Percentiles rank a stretch among this genome's conserved stretches.
Evolutionary conservation across 2,329 filamentous ascomycete species (phyloP).

Genomic region (Shiraia sp.): DNA sequence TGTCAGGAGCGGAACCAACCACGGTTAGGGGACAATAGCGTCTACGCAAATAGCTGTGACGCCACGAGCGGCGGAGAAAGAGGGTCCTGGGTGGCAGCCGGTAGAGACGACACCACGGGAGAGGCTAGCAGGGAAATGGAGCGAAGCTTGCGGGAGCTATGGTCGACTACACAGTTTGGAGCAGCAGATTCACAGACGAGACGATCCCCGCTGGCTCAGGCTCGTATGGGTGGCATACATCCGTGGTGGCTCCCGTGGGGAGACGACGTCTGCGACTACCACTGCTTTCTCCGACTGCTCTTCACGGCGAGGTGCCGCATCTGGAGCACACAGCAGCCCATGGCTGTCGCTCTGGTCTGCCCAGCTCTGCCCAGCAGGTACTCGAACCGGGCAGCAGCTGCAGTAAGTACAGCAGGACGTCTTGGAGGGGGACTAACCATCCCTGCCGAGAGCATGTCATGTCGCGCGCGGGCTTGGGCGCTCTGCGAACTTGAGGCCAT

Average conservation of each 20-base stretch:
- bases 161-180: too few relatives aligned
- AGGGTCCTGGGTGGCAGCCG: constrained; percentile 35
- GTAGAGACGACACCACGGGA: constrained; percentile 37
- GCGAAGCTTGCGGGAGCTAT: constrained; percentile 45
- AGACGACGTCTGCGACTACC: too few relatives aligned
- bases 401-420: constrained; percentile 2
- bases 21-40: constrained; percentile 26
- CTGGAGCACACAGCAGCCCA: too few relatives aligned
- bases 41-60: constrained; percentile 43
- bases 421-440: constrained; percentile 2
- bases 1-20: constrained; percentile 35
- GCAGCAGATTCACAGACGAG: constrained; percentile 38
- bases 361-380: too few relatives aligned
- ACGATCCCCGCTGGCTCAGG: constrained; percentile 34
- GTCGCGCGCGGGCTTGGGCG: constrained; percentile 26
- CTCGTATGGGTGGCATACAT: constrained; percentile 48
- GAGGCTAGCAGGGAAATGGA: constrained; percentile 41
- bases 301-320: too few relatives aligned
- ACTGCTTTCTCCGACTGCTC: too few relatives aligned
- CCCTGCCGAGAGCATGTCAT: constrained; percentile 14
- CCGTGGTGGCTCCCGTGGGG: constrained; percentile 44
- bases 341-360: too few relatives aligned
- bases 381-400: too few relatives aligned
- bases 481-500: constrained; percentile 16
- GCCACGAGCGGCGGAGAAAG: constrained; percentile 36